Percentiles rank a stretch among this genome's conserved stretches.
Evolutionary conservation across 148 eudicot genomes (phyloP).

Genomic region (Diospyros lotus): DNA sequence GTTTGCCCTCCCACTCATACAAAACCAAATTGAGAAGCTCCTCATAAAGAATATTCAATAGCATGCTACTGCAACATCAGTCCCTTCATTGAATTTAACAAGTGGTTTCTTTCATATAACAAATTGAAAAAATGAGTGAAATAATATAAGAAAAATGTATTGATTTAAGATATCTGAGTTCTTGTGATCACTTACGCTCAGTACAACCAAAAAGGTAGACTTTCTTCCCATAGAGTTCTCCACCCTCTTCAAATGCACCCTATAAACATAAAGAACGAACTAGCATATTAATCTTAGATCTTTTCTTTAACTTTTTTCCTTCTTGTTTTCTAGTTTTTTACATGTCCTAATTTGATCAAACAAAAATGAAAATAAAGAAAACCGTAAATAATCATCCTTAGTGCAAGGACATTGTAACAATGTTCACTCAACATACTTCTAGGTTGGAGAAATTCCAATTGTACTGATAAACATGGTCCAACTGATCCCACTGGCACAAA

Average conservation of each 20-base stretch:
- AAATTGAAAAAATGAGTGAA: neutral
- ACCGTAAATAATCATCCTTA: neutral
- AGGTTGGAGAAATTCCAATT: conserved; percentile 87
- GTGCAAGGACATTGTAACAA: neutral
- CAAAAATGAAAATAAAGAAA: neutral
- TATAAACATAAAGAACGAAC: conserved; percentile 28
- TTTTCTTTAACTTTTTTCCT: neutral
- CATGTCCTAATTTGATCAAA: neutral
- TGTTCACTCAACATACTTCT: conserved; percentile 53
- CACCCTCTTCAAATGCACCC: conserved; percentile 96
- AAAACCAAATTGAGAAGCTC: neutral
- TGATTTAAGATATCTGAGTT: conserved; percentile 6
- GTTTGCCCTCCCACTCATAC: neutral
- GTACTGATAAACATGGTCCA: conserved; percentile 76
- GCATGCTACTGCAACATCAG: neutral
- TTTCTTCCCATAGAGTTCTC: conserved; percentile 64
- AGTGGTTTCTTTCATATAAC: neutral
- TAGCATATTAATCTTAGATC: neutral
- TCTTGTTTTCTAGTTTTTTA: neutral
- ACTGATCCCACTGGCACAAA: conserved; percentile 80
- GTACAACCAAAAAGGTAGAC: conserved; percentile 91
- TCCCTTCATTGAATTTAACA: neutral
- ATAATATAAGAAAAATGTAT: neutral
- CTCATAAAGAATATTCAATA: neutral
- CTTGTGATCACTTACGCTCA: conserved; percentile 60